Base-by-base conservation (phyloP, 2,329 filamentous ascomycete genomes). In the Fusarium protoensiforme region DNA sequence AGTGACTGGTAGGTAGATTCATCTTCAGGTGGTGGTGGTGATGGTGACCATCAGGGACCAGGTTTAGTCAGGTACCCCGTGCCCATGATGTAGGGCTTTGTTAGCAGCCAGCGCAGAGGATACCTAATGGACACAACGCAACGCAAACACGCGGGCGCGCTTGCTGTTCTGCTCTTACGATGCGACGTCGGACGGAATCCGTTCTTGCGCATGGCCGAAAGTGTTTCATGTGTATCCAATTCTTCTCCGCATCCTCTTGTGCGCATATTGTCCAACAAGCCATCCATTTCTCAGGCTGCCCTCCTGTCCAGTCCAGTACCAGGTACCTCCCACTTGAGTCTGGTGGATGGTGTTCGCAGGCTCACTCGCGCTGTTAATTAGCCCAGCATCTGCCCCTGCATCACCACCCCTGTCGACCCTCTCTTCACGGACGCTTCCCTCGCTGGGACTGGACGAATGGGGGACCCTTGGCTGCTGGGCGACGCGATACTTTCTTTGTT, bases 311-410 rank as follows among this genome's bases (percentile, higher is more conserved):
- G 46, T 64, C 20, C 66, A 24, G 66, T 64, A 59, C 62, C 64
- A 22, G 59, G 59, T 61, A 64, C 67, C 43, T 73, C 36, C 35
- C n/a, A 54, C 20, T 36, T 20, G 22, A 10, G n/a, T 31, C 22
- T 24, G 51, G 29, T 68, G 64, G 46, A 64, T 65, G 41, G 71
- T 57, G 69, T 75, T 72, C 48, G 36, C 38, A 48, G 69, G 48
- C 56, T 48, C 46, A 41, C 54, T 48, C 58, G 39, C 58, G 39
- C 41, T 60, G 35, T 33, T 75, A 68, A 74, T 73, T 60, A 67
- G 74, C 64, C 71, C 68, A 68, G 58, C 68, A 22, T 66, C 64
- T 56, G 51, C 75, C 75, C 75, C 75, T 77, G 75, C 75, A 72
- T 77, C n/a, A 41, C 60, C 18, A 77, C 57, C 75, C 75, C 62